Base-by-base conservation (phyloP, 306 rosid species). In the Castanea sativa region DNA sequence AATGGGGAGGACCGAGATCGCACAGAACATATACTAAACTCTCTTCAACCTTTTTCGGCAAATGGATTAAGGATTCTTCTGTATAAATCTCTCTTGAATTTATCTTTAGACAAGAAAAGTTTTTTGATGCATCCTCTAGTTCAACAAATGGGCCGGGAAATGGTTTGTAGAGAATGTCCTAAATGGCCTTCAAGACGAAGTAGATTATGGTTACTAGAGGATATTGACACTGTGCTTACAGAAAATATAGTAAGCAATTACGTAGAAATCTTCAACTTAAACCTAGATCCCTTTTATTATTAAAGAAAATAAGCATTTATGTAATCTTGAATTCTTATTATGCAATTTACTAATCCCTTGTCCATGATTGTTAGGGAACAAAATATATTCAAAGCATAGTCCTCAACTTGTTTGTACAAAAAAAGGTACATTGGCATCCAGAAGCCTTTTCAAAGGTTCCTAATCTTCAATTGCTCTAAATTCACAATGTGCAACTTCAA, bases 81-180 rank as follows among this genome's bases (percentile, higher is more conserved):
- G 3, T 79, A 86, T 2, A 86, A 81, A 61, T 73, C 77, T 52
- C 67, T 86, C 3, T 27, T 86, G 67, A 71, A 53, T 1, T 55
- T 82, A 6, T 57, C 35, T 11, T 4, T 29, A 5, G 32, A 27
- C 1, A 5, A 33, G 0, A 25, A 4, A 1, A 1, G 27, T 20
- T 25, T 84, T 3, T 53, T 43, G 81, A 82, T 84, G 86, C 90
- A 84, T 51, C 86, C 79, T 57, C 65, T 63, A 20, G 73, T 87
- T 33, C 71, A 73, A 8, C 23, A 77, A 69, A 76, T 79, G 80
- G 88, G 83, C 2, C 59, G 49, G 45, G 82, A 69, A 49, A 79
- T 87, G 59, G 82, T 87, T 79, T 74, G 51, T 1, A 53, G 13
- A 35, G 38, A 87, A 61, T 49, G 71, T 3, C 9, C 15, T 8